Percentiles rank a stretch among this genome's conserved stretches.
These are phyloP conservation scores for Cercospora sp. DNA, from an alignment of 2,329 filamentous ascomycete genomes.

Conservation along the genomic window DNA sequence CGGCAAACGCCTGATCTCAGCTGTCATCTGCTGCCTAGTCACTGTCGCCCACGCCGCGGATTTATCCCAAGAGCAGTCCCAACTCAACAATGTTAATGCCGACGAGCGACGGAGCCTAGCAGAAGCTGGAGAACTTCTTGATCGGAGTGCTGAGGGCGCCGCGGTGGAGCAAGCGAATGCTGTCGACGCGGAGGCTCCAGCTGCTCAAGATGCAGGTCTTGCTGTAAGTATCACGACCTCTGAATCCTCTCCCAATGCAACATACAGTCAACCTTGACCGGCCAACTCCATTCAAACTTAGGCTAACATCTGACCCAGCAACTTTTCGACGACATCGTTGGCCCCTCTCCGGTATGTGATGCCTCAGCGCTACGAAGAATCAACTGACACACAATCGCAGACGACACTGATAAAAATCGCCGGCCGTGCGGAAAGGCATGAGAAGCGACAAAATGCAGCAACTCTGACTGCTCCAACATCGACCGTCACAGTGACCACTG, in stretches of 20 bases:
- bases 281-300: neutral
- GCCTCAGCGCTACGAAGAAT: neutral
- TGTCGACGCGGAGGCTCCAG: neutral
- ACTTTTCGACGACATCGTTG: neutral
- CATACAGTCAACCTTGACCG: neutral
- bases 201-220: neutral
- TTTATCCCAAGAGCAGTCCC: neutral
- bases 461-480: neutral
- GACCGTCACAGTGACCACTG: constrained; percentile 3
- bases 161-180: neutral
- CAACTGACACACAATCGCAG: neutral
- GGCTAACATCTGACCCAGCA: neutral
- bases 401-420: constrained; percentile 1
- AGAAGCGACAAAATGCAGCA: constrained; percentile 1
- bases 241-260: neutral
- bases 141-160: neutral
- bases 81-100: neutral
- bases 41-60: neutral
- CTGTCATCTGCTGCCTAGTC: neutral
- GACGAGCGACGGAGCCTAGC: neutral
- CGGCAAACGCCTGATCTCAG: neutral
- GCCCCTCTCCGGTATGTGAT: neutral
- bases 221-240: neutral
- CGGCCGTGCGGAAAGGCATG: neutral
- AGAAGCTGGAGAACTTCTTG: neutral